Evolutionary conservation across 192 early-diverging fungal species (phyloP).

Genomic region (Umbelopsis sp.): DNA sequence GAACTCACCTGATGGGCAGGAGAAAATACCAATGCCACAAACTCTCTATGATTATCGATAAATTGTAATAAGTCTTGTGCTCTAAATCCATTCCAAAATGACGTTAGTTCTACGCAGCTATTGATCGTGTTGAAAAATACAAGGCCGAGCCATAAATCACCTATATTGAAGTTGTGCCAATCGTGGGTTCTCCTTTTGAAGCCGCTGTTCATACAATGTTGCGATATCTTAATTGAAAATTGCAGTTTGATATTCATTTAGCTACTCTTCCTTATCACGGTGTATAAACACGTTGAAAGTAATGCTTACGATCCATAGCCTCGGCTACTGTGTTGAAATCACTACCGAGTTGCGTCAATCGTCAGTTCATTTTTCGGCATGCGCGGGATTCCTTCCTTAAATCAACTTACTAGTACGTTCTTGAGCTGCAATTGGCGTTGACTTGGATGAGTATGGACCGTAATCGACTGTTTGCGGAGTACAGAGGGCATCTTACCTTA

Average conservation of each 20-base stretch:
- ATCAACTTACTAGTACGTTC: constrained; percentile 29
- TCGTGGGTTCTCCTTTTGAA: constrained; percentile 25
- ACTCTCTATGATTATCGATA: constrained; percentile 34
- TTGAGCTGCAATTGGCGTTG: neutral
- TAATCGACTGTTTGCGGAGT: neutral
- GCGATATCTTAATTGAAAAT: constrained; percentile 19
- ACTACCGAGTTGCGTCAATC: neutral
- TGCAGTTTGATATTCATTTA: neutral
- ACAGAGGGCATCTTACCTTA: constrained; percentile 17
- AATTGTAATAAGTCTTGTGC: constrained; percentile 31
- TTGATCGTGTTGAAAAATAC: no score
- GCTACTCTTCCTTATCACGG: neutral
- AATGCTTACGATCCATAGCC: constrained; percentile 28
- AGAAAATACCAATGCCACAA: constrained; percentile 30
- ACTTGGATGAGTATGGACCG: no score
- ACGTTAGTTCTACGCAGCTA: neutral
- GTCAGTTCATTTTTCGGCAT: neutral
- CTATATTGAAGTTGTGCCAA: constrained; percentile 29
- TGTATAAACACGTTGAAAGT: neutral
- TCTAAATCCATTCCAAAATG: neutral
- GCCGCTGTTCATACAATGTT: constrained; percentile 22
- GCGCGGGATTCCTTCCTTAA: neutral
- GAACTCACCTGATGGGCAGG: constrained; percentile 20
- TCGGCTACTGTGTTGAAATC: constrained; percentile 20
- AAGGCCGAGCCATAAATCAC: neutral